A percentile compares a stretch with the other conserved stretches of the same genome.
Evolutionary conservation across 2,329 filamentous ascomycete species (phyloP).

Genomic region (Macrophomina pseudophaseolina): DNA sequence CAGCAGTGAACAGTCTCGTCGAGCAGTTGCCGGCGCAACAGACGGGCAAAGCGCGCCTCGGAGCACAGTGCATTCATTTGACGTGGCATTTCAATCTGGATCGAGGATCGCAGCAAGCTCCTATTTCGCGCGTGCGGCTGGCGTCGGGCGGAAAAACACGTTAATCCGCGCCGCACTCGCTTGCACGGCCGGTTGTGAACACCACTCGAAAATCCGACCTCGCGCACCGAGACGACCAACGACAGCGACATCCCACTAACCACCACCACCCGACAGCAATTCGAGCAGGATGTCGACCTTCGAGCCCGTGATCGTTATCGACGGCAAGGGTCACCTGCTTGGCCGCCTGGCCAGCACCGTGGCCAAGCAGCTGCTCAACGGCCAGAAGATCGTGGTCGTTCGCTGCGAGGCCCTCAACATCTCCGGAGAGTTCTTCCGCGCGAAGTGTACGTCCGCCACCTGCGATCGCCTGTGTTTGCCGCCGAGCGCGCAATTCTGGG

Average conservation of each 20-base stretch:
- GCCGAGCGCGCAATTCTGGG: not conserved
- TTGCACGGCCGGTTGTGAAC: conserved; percentile 21
- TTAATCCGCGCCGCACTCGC: conserved; percentile 18
- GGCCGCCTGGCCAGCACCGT: conserved; percentile 97
- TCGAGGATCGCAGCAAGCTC: conserved; percentile 14
- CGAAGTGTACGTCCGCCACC: conserved; percentile 84
- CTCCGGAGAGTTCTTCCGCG: conserved; percentile 99
- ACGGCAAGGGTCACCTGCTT: conserved; percentile 99
- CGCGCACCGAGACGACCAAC: conserved; percentile 27
- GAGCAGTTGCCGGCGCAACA: not conserved
- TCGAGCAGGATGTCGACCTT: conserved; percentile 66
- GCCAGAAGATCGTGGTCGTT: conserved; percentile 99
- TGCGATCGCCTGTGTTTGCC: conserved; percentile 1
- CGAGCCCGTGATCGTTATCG: conserved; percentile 85
- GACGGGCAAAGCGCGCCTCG: not conserved
- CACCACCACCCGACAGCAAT: conserved; percentile 28
- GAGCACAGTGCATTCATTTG: not conserved
- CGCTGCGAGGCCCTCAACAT: conserved; percentile 99
- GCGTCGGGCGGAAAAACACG: conserved; percentile 11
- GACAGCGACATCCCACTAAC: conserved; percentile 28
- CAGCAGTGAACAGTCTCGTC: no score
- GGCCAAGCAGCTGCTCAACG: conserved; percentile 98
- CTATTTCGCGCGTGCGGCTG: conserved; percentile 17
- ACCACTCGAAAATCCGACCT: conserved; percentile 24
- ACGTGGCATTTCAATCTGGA: conserved; percentile 13